Percentiles rank a stretch among this genome's conserved stretches.
Evolutionary conservation across 345 rosid genomes (phyloP).

Genomic region (Mangifera indica): DNA sequence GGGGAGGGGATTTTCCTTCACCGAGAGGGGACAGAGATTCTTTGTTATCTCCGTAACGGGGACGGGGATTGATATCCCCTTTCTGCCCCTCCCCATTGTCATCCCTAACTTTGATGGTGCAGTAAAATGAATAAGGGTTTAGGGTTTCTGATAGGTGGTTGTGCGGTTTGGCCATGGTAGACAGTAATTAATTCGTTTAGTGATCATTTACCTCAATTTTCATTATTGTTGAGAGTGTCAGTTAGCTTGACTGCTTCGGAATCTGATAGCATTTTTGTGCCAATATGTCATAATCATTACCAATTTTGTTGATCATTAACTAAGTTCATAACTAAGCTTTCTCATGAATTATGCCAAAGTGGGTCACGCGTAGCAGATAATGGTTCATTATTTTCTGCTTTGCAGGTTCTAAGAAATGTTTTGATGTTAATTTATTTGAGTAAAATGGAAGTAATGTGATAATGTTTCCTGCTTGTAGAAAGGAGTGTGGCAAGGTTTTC

Average conservation of each 20-base stretch:
- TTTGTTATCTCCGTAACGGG: no score
- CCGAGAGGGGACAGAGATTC: no score
- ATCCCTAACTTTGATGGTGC: no score
- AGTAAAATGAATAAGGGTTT: no score
- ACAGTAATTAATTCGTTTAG: no score
- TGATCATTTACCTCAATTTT: no score
- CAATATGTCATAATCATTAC: no score
- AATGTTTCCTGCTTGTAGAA: slow-evolving; percentile 40
- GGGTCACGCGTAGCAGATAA: neutral
- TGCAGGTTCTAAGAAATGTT: neutral
- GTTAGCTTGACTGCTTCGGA: neutral
- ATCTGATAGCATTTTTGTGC: neutral
- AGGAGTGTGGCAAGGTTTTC: slow-evolving; percentile 64
- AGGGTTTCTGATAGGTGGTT: no score
- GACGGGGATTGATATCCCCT: no score
- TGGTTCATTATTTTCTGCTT: neutral
- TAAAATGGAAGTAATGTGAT: slow-evolving; percentile 1
- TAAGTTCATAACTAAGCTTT: neutral
- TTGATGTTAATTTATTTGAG: neutral
- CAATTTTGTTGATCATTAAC: neutral
- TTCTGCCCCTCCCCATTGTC: no score
- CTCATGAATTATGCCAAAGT: neutral
- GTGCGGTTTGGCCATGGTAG: no score
- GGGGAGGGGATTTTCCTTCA: no score
- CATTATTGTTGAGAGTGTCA: neutral